These are phyloP conservation scores for Rhizopogon rudus DNA, from an alignment of 768 basidiomycete species.

Conservation along the genomic window DNA sequence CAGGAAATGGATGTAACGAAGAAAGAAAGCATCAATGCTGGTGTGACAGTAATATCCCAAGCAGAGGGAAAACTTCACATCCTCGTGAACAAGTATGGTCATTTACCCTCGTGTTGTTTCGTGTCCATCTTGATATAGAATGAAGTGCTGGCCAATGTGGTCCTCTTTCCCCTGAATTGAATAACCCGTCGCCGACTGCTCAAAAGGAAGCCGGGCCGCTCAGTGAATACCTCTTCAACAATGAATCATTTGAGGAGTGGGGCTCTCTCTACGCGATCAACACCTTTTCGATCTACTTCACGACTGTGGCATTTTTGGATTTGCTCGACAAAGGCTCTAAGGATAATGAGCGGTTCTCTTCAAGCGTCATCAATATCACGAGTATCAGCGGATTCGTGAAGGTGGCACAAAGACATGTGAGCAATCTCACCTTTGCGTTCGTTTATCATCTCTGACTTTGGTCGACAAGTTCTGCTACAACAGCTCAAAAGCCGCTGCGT, in stretches of 20 bases:
- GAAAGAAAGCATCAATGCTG: conserved; percentile 58
- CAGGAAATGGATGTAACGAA: conserved; percentile 68
- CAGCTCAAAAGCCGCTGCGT: conserved; percentile 71
- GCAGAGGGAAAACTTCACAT: conserved; percentile 69
- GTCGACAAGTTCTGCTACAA: conserved; percentile 69
- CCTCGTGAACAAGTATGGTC: conserved; percentile 73
- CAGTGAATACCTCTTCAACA: conserved; percentile 65
- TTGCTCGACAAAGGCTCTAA: conserved; percentile 68
- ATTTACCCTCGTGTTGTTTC: not conserved
- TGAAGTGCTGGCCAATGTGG: conserved; percentile 72
- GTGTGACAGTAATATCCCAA: conserved; percentile 32
- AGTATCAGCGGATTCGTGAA: conserved; percentile 72
- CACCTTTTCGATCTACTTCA: conserved; percentile 73
- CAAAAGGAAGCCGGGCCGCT: conserved; percentile 60
- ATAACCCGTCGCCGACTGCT: conserved; percentile 50
- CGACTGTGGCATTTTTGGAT: conserved; percentile 71
- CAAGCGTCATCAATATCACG: conserved; percentile 72
- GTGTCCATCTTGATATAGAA: not conserved
- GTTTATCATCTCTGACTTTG: not conserved
- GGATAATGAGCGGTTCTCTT: conserved; percentile 51
- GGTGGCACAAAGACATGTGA: conserved; percentile 72
- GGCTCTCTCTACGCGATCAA: conserved; percentile 58
- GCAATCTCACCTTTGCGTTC: conserved; percentile 16
- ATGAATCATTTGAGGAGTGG: conserved; percentile 64
- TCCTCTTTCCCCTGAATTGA: conserved; percentile 55